Evolutionary conservation across 1,139 yeast species (phyloP).

Genomic region (Chernovozyma sophiae-reginae): DNA sequence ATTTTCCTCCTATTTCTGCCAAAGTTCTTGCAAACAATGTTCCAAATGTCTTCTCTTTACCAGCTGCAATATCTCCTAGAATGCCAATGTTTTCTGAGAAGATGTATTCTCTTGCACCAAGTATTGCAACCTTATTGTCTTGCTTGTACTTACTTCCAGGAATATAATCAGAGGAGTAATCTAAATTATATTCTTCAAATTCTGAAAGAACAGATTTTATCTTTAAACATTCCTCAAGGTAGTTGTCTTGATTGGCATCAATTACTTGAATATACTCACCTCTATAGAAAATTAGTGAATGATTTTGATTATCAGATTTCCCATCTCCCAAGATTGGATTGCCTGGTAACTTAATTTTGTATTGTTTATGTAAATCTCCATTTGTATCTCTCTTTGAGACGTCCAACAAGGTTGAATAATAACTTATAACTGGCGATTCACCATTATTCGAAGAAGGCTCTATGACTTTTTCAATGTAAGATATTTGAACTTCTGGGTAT

Average conservation of each 20-base stretch:
- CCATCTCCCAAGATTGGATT: slow-evolving; percentile 90
- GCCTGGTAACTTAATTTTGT: slow-evolving; percentile 64
- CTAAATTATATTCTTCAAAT: slow-evolving; percentile 58
- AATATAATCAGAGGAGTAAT: slow-evolving; percentile 37
- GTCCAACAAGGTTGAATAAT: slow-evolving; percentile 63
- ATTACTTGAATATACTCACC: slow-evolving; percentile 87
- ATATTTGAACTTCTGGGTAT: slow-evolving; percentile 59
- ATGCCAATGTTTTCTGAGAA: slow-evolving; percentile 85
- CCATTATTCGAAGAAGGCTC: too few relatives aligned
- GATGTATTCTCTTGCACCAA: slow-evolving; percentile 86
- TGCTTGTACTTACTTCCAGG: slow-evolving; percentile 35
- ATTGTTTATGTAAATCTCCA: slow-evolving; percentile 46
- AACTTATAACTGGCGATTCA: slow-evolving; percentile 29
- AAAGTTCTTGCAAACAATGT: slow-evolving; percentile 82
- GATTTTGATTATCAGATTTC: slow-evolving; percentile 82
- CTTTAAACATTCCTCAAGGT: slow-evolving; percentile 79
- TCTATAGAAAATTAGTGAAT: slow-evolving; percentile 69
- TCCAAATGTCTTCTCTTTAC: slow-evolving; percentile 91
- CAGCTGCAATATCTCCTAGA: slow-evolving; percentile 89
- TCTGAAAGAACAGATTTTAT: slow-evolving; percentile 74
- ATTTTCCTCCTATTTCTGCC: slow-evolving; percentile 81
- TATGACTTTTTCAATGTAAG: slow-evolving; percentile 52
- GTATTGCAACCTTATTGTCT: slow-evolving; percentile 66
- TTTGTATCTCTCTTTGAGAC: slow-evolving; percentile 35
- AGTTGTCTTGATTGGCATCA: slow-evolving; percentile 87